These are phyloP conservation scores for Priceomyces medius DNA, from an alignment of 805 yeast genomes.

Conservation along the genomic window DNA sequence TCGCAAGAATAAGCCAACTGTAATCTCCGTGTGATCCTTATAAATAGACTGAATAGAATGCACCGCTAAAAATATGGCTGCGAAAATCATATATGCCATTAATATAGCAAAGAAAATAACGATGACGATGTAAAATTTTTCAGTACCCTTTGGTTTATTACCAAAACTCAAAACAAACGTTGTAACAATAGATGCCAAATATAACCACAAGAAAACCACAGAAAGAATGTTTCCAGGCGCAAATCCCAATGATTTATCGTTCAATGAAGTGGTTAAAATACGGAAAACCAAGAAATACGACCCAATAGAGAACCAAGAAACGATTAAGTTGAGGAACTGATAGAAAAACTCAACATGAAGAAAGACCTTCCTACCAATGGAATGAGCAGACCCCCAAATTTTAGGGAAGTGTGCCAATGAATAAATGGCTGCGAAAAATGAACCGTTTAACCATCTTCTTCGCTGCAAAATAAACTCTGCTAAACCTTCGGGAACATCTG, in stretches of 20 bases:
- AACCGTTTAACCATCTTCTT: constrained; percentile 69
- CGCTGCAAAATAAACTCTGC: constrained; percentile 65
- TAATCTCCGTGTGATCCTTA: constrained; percentile 36
- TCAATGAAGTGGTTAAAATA: constrained; percentile 54
- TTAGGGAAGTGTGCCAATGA: constrained; percentile 55
- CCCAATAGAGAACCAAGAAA: constrained; percentile 65
- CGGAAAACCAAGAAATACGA: constrained; percentile 64
- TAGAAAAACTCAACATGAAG: constrained; percentile 57
- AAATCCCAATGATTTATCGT: constrained; percentile 35
- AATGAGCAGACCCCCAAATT: constrained; percentile 55
- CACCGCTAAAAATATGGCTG: constrained; percentile 58
- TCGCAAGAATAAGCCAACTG: constrained; percentile 46
- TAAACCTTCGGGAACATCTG: constrained; percentile 64
- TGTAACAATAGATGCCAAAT: constrained; percentile 54
- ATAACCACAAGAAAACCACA: constrained; percentile 53
- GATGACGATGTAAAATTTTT: constrained; percentile 50
- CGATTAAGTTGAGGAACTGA: constrained; percentile 51
- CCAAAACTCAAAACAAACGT: constrained; percentile 66
- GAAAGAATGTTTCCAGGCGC: constrained; percentile 51
- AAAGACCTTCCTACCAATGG: constrained; percentile 46
- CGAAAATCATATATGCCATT: constrained; percentile 58
- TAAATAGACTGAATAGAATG: constrained; percentile 45
- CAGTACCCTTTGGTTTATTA: constrained; percentile 62
- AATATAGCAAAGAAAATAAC: constrained; percentile 58
- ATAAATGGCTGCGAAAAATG: constrained; percentile 64